Conservation (phyloP, 441 rosid genomes). For the Erodium trifolium region DNA sequence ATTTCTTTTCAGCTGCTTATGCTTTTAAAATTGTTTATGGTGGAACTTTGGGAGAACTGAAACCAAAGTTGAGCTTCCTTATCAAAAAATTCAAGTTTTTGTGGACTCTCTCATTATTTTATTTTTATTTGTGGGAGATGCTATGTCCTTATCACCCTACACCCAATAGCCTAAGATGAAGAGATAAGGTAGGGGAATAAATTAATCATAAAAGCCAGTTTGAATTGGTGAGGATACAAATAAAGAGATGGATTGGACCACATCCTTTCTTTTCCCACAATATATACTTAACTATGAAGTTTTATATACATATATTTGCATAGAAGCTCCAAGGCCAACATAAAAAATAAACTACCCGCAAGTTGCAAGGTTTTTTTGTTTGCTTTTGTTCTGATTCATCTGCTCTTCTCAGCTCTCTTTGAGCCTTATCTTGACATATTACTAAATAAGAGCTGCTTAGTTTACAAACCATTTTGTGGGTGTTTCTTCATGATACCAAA, state of each 20-base stretch:
- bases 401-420: too few species aligned
- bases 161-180: background rate
- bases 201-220: background rate
- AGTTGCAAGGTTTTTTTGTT: too few species aligned
- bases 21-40: too few species aligned
- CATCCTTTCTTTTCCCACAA: conserved; percentile 5
- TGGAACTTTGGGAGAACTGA: too few species aligned
- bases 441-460: background rate
- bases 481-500: background rate
- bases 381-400: too few species aligned
- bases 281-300: background rate
- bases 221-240: conserved; percentile 1
- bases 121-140: background rate
- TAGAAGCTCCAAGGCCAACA: background rate
- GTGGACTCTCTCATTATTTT: too few species aligned
- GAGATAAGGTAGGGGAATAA: background rate
- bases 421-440: background rate
- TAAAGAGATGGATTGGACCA: conserved; percentile 4
- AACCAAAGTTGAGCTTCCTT: too few species aligned
- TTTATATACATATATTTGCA: background rate
- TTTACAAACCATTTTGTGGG: too few species aligned
- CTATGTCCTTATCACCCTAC: background rate
- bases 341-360: too few species aligned
- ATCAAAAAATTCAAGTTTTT: too few species aligned
- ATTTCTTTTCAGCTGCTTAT: background rate